Evolutionary conservation across 2,329 filamentous ascomycete genomes (phyloP), one percentile per base, ranked within the genome.

Genomic region (Talaromyces sp.): DNA sequence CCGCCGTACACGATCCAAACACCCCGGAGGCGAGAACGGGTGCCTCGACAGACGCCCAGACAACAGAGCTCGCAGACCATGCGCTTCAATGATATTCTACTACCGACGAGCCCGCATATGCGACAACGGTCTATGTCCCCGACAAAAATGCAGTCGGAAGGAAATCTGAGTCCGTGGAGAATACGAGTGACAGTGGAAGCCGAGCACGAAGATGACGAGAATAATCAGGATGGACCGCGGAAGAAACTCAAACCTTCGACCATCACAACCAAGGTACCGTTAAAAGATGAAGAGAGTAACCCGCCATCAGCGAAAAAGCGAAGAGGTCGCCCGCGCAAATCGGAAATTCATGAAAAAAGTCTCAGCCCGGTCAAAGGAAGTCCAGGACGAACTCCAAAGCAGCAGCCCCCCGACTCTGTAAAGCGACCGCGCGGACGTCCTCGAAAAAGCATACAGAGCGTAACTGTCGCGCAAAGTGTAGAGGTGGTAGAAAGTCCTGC

Each of bases 161-260:
- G 74, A 8, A 79, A 79, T 70, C 70, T 78, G 14, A 82, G 79
- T 68, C 80, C 80, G 33, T 82, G 80, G 80, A 77, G 79, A 63
- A 82, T 82, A 65, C 75, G 78, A 52, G 79, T 82, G 27, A 82
- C 80, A 0, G 75, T 82, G 41, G 79, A 82, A 70, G 80, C 80
- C 22, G 80, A 79, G 50, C 78, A 82, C 61, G 77, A 77, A 37
- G 75, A 73, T 41, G 69, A 73, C 45, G 72, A 75, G 56, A 67
- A 72, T 50, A 24, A 43, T 33, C 71, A 64, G 22, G 72, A 71
- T 52, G 71, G 73, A 27, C 70, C 72, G 63, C 73, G 72, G 66
- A 79, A 75, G 70, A 72, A 72, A 41, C 66, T 69, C 6, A 65
- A 67, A 60, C 72, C 73, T 22, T 73, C 72, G 10, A 74, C 77